These are phyloP conservation scores for Chamaenerion angustifolium DNA, from an alignment of 345 rosid genomes.

Conservation along the genomic window DNA sequence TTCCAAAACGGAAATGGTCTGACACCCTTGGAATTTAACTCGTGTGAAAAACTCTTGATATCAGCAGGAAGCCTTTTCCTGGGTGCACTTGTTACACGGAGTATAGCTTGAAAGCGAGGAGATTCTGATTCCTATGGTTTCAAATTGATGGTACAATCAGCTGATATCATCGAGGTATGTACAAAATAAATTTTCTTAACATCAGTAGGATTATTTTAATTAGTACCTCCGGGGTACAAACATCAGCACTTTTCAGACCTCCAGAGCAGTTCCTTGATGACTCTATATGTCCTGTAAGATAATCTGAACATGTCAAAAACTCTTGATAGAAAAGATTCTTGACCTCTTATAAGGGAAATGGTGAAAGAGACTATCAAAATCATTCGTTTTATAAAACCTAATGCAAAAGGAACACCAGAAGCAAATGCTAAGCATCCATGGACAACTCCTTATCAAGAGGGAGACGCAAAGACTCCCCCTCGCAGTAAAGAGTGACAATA, in stretches of 20 bases:
- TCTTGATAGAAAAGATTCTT: not conserved
- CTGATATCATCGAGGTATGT: too few species aligned
- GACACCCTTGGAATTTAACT: slow-evolving; percentile 94
- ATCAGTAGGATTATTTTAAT: not conserved
- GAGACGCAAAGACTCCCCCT: too few species aligned
- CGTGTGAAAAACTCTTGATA: slow-evolving; percentile 99
- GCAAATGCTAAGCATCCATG: too few species aligned
- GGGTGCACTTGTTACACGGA: slow-evolving; percentile 92
- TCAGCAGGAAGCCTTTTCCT: slow-evolving; percentile 89
- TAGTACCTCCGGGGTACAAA: slow-evolving; percentile 85
- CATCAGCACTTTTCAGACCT: slow-evolving; percentile 58
- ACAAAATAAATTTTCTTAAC: too few species aligned
- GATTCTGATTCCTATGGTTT: slow-evolving; percentile 93
- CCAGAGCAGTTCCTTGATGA: slow-evolving; percentile 45
- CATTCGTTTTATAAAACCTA: too few species aligned
- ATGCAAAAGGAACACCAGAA: too few species aligned
- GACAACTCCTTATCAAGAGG: too few species aligned
- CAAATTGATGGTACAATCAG: not conserved
- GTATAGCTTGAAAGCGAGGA: slow-evolving; percentile 96
- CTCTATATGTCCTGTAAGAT: slow-evolving; percentile 30
- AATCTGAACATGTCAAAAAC: slow-evolving; percentile 6
- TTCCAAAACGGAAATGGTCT: slow-evolving; percentile 94
- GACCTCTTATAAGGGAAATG: slow-evolving; percentile 12
- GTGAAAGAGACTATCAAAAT: slow-evolving; percentile 3
- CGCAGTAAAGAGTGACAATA: too few species aligned